Evolutionary conservation across 176 grass and related monocot species (phyloP).

Genomic region (Areca catechu): DNA sequence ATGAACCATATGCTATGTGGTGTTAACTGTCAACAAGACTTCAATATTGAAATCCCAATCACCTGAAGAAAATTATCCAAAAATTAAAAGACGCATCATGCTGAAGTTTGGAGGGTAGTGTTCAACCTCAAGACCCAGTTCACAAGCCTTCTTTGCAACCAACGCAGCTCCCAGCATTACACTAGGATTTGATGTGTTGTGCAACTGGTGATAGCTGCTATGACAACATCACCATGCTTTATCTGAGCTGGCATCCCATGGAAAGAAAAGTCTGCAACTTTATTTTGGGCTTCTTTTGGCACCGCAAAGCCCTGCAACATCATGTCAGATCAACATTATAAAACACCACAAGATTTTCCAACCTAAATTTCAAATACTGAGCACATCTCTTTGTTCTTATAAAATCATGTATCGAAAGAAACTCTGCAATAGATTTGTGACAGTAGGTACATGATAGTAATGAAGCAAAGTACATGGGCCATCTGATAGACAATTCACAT

Average conservation of each 20-base stretch:
- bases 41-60: no score
- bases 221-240: constrained; percentile 83
- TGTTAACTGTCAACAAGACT: no score
- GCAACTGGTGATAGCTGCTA: constrained; percentile 93
- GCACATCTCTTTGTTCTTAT: no score
- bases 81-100: background rate
- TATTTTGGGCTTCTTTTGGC: constrained; percentile 64
- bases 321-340: background rate
- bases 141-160: constrained; percentile 84
- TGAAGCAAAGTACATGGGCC: no score
- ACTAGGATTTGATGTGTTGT: constrained; percentile 91
- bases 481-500: no score
- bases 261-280: constrained; percentile 73
- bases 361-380: no score
- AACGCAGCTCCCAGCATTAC: constrained; percentile 94
- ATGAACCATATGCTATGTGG: no score
- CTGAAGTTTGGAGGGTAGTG: background rate
- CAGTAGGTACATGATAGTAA: no score
- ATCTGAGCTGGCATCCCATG: constrained; percentile 69
- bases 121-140: constrained; percentile 68
- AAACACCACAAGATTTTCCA: no score
- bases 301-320: constrained; percentile 71
- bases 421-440: no score
- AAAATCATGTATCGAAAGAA: no score
- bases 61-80: no score